Base-by-base conservation (phyloP, 257 asterid species). In the Ocimum tenuiflorum region DNA sequence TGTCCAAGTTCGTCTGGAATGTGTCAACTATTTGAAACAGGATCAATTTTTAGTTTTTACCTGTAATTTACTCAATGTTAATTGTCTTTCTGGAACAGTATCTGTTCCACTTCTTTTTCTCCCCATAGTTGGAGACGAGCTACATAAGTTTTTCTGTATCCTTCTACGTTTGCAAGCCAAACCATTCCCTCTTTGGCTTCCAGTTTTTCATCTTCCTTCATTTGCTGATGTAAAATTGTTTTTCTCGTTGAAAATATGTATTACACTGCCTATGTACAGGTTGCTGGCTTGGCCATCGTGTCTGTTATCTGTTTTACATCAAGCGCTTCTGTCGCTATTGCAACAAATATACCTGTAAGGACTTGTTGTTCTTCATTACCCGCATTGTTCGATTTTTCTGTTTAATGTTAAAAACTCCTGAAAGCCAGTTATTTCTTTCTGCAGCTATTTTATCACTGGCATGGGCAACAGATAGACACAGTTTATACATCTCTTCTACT, bases 391-490 rank as follows among this genome's bases (percentile, higher is more conserved):
- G 38, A 22, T 49, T 65, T 54, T 53, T n/a, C n/a, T 42, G 29
- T 12, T 48, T 38, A 39, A 8, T 4, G 52, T 5, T 24, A 17
- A 50, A 14, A 20, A 5, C n/a, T 1, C 29, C 22, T 13, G 2
- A 52, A 46, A 18, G 17, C 47, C 3, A 36, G 43, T 12, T 6
- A 27, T 62, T 33, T 63, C 68, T 65, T 45, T 35, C 67, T 67
- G 85, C 94, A 85, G 94, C 80, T 84, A 73, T 80, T 85, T 54
- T 85, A 80, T 75, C 72, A 86, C 76, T 86, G 94, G 96, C 84
- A 72, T 59, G 80, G 77, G 57, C 82, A 81, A 45, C 77, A 71
- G 61, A 73, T 64, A 35, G 68, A 65, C 57, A 76, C 71, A 23
- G 72, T 74, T 67, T 74, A 60, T 68, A 78, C 89, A 49, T 80